Evolutionary conservation across 2,329 filamentous ascomycete genomes (phyloP).

Genomic region (Fusarium floridanum): DNA sequence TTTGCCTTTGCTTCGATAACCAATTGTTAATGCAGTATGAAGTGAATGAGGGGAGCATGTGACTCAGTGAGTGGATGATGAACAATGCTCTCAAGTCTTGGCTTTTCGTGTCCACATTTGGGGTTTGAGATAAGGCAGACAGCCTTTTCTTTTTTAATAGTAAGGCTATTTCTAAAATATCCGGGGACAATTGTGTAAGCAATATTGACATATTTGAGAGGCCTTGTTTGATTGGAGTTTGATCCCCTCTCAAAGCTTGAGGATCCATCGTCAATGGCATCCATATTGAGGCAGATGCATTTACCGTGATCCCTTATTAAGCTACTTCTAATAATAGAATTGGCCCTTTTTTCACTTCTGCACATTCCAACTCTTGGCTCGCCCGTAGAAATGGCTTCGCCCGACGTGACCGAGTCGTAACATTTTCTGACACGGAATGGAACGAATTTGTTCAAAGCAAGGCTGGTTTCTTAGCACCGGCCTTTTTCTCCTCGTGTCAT

Average conservation of each 20-base stretch:
- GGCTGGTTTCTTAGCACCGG: background rate
- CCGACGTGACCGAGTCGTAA: background rate
- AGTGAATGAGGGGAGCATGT: background rate
- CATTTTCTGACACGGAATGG: background rate
- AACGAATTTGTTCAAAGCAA: background rate
- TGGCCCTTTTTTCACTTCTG: background rate
- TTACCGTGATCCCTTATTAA: background rate
- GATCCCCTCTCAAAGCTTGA: background rate
- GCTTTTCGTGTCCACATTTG: background rate
- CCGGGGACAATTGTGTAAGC: background rate
- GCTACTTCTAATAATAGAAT: slow-evolving; percentile 9
- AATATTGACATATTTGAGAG: background rate
- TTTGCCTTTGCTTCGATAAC: background rate
- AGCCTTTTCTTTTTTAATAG: background rate
- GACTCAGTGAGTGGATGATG: background rate
- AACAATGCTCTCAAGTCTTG: background rate
- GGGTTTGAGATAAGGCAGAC: background rate
- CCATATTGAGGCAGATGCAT: background rate
- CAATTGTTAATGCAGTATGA: background rate
- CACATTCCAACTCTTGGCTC: slow-evolving; percentile 10
- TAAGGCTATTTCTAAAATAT: background rate
- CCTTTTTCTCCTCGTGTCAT: background rate
- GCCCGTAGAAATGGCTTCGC: background rate
- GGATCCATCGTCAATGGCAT: background rate
- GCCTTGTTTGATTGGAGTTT: background rate